Conservation (phyloP, 192 early-diverging fungal genomes). For the Rhizophlyctis rosea region DNA sequence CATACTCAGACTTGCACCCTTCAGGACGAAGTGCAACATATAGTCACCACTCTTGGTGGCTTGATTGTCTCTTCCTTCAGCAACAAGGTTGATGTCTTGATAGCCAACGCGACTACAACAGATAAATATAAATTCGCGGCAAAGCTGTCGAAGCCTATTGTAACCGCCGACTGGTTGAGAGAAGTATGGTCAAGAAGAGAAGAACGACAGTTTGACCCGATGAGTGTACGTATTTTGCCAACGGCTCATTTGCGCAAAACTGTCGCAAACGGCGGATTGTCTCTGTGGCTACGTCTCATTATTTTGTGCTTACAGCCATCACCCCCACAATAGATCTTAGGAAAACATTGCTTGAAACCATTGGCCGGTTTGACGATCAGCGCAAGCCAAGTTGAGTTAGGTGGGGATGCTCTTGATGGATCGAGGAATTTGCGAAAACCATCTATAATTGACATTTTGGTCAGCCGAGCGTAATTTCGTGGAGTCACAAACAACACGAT, state of each 20-base stretch:
- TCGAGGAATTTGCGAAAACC: background rate
- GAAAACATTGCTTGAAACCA: constrained; percentile 5
- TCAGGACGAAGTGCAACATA: constrained; percentile 1
- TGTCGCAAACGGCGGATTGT: background rate
- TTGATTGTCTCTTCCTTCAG: constrained; percentile 11
- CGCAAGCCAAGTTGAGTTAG: constrained; percentile 10
- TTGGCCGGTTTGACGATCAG: constrained; percentile 8
- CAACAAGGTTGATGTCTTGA: constrained; percentile 10
- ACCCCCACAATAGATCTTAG: constrained; percentile 1
- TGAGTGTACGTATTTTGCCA: constrained; percentile 4
- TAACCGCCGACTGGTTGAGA: constrained; percentile 21
- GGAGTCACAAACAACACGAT: background rate
- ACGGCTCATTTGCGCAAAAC: background rate
- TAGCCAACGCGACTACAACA: constrained; percentile 15
- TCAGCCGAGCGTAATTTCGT: background rate
- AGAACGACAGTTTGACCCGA: background rate
- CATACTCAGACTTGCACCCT: background rate
- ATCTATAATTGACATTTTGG: background rate
- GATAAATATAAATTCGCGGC: constrained; percentile 29
- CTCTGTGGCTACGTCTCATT: background rate
- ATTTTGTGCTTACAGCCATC: background rate
- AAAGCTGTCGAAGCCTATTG: constrained; percentile 22
- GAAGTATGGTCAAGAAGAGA: background rate
- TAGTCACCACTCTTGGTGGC: constrained; percentile 17
- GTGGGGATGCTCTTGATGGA: constrained; percentile 2